Conservation (phyloP, 2,329 filamentous ascomycete species). For the Penicillium sp. region DNA sequence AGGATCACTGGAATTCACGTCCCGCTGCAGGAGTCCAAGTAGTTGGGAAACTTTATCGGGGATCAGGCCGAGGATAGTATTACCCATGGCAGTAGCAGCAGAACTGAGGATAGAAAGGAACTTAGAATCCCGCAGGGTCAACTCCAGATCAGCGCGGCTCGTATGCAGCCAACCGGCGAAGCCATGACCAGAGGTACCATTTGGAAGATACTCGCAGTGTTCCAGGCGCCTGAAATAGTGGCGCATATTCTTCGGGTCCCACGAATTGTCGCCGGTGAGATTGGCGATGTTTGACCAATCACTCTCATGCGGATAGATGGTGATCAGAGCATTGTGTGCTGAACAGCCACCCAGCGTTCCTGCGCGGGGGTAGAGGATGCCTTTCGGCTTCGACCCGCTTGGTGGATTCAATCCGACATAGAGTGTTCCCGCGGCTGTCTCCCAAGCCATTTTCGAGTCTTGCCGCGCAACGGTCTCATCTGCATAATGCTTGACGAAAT, state of each 20-base stretch:
- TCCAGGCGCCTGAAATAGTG: slow-evolving; percentile 59
- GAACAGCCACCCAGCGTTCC: slow-evolving; percentile 62
- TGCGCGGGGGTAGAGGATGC: slow-evolving; percentile 62
- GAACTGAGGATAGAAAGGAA: slow-evolving; percentile 56
- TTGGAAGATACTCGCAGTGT: slow-evolving; percentile 55
- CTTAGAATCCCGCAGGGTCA: slow-evolving; percentile 58
- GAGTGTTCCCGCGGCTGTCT: slow-evolving; percentile 53
- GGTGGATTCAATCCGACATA: slow-evolving; percentile 61
- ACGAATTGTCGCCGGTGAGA: slow-evolving; percentile 63
- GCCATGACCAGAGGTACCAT: slow-evolving; percentile 55
- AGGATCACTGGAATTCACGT: too few relatives aligned
- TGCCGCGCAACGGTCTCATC: slow-evolving; percentile 57
- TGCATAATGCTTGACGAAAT: slow-evolving; percentile 65
- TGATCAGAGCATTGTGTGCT: slow-evolving; percentile 64
- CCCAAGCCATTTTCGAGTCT: slow-evolving; percentile 64
- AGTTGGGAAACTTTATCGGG: not conserved
- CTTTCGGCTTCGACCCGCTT: slow-evolving; percentile 53
- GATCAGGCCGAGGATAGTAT: slow-evolving; percentile 37
- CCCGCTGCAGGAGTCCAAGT: not conserved
- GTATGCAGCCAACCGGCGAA: slow-evolving; percentile 63
- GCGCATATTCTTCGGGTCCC: slow-evolving; percentile 61
- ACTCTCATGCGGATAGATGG: slow-evolving; percentile 60
- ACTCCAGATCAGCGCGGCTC: slow-evolving; percentile 53
- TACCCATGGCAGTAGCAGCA: slow-evolving; percentile 58
- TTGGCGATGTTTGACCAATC: slow-evolving; percentile 62